These are phyloP conservation scores for Yamadazyma spencermartinsiae DNA, from an alignment of 1,139 yeast genomes.

Conservation along the genomic window DNA sequence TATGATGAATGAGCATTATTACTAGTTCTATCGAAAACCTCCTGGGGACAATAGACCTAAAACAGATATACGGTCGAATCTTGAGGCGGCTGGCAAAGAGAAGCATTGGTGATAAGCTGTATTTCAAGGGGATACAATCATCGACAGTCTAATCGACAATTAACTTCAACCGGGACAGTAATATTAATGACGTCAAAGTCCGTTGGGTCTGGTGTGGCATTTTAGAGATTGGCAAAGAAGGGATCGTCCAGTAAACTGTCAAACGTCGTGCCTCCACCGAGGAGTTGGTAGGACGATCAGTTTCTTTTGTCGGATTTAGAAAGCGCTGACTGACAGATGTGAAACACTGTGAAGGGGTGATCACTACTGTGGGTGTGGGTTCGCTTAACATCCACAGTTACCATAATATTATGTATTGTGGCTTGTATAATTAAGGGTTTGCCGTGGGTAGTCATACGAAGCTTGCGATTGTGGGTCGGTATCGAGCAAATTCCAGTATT, in stretches of 20 bases:
- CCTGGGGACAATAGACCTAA: background rate
- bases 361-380: background rate
- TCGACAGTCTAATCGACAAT: too few relatives aligned
- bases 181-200: too few relatives aligned
- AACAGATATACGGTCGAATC: background rate
- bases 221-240: background rate
- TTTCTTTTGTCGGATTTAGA: background rate
- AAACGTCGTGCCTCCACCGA: background rate
- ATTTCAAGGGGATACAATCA: too few relatives aligned
- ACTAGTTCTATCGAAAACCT: background rate
- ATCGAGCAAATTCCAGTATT: too few relatives aligned
- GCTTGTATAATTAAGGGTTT: too few relatives aligned
- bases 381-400: too few relatives aligned
- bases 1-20: background rate
- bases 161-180: background rate
- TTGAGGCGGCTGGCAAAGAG: background rate
- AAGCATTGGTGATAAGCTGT: too few relatives aligned
- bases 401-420: too few relatives aligned
- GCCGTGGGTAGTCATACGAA: too few relatives aligned
- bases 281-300: background rate
- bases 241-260: background rate
- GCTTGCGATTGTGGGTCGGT: too few relatives aligned
- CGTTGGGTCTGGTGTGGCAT: too few relatives aligned
- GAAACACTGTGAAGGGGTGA: background rate
- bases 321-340: background rate